phyloP scores from a whole-genome alignment of 805 yeast species.

The Candida anglica region DNA sequence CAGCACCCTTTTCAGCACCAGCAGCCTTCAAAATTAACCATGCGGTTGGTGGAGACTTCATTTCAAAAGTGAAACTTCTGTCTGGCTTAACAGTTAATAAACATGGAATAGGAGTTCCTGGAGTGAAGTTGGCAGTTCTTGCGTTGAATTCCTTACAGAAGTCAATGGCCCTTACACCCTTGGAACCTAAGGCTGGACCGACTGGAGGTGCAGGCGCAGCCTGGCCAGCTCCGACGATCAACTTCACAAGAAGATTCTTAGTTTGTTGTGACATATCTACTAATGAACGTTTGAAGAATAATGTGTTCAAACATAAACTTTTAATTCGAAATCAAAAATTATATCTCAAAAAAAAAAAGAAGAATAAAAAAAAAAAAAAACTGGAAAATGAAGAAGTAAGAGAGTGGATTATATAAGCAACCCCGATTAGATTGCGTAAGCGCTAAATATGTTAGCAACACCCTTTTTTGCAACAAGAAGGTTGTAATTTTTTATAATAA shows the following conservation, averaged over 20 bases:
- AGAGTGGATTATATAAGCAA: background rate
- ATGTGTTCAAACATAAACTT: background rate
- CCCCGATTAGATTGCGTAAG: no score
- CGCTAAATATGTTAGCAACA: no score
- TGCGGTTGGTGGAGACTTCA: slow-evolving; percentile 89
- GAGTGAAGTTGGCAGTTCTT: slow-evolving; percentile 79
- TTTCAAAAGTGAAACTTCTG: slow-evolving; percentile 78
- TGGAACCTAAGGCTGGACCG: slow-evolving; percentile 97
- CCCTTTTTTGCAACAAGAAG: no score
- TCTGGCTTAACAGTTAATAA: slow-evolving; percentile 86
- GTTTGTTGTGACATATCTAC: slow-evolving; percentile 17
- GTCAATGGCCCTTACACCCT: slow-evolving; percentile 97
- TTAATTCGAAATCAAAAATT: no score
- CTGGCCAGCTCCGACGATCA: slow-evolving; percentile 94
- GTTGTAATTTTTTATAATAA: no score
- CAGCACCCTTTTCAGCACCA: slow-evolving; percentile 75
- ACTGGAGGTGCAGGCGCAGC: slow-evolving; percentile 99
- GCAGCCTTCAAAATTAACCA: slow-evolving; percentile 82
- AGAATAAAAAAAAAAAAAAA: background rate
- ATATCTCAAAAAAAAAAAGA: background rate
- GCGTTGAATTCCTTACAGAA: slow-evolving; percentile 98
- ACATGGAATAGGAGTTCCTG: slow-evolving; percentile 90
- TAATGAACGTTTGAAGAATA: background rate
- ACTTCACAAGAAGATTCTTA: slow-evolving; percentile 72
- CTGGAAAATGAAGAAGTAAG: background rate